phyloP scores from a whole-genome alignment of 1,284 basidiomycete species.

The Inonotus hispidus region DNA sequence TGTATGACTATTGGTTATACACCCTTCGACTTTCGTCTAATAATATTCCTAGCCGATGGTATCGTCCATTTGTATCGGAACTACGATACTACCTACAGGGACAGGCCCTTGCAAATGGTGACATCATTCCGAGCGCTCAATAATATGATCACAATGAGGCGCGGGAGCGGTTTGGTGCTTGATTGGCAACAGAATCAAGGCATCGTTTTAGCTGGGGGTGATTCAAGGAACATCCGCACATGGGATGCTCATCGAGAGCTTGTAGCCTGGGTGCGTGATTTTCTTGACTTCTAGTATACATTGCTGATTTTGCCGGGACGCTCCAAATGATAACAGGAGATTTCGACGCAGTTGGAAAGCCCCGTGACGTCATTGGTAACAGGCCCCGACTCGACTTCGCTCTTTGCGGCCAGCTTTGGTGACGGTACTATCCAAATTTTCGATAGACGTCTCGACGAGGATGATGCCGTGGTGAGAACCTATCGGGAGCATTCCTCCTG shows the following conservation, averaged over 20 bases:
- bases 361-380: constrained; percentile 85
- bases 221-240: constrained; percentile 82
- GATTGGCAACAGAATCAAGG: constrained; percentile 95
- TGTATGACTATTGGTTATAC: constrained; percentile 42
- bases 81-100: constrained; percentile 67
- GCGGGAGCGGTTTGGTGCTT: constrained; percentile 79
- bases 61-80: constrained; percentile 89
- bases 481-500: constrained; percentile 85
- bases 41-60: constrained; percentile 66
- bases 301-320: neutral
- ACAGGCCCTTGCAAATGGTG: constrained; percentile 76
- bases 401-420: constrained; percentile 89
- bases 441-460: constrained; percentile 83
- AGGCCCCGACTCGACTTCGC: constrained; percentile 73
- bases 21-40: neutral
- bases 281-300: neutral
- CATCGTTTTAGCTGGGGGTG: constrained; percentile 83
- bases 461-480: constrained; percentile 78
- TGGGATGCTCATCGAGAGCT: constrained; percentile 97
- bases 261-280: constrained; percentile 61
- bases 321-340: constrained; percentile 1
- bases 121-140: constrained; percentile 89
- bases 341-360: constrained; percentile 78
- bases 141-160: constrained; percentile 68
- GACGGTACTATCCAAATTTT: constrained; percentile 91